phyloP scores from a whole-genome alignment of 116 monocot genomes.

The Trichopus zeylanicus region DNA sequence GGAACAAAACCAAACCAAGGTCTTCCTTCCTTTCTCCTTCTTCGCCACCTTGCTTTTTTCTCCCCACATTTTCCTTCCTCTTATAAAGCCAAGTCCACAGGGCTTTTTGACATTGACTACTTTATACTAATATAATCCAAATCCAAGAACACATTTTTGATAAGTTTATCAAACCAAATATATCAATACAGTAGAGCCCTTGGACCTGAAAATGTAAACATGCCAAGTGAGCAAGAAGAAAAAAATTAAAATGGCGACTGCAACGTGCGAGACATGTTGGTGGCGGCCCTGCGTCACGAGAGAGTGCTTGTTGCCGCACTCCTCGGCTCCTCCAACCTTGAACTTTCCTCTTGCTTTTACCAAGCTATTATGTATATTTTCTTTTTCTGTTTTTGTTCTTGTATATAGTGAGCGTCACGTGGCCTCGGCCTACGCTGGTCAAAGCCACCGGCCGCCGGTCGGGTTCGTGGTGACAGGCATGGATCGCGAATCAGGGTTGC shows the following conservation, averaged over 20 bases:
- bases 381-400: background rate
- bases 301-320: conserved; percentile 1
- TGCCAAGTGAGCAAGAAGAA: background rate
- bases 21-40: background rate
- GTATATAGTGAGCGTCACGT: too few relatives aligned
- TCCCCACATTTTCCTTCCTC: background rate
- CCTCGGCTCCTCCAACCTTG: background rate
- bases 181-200: background rate
- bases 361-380: background rate
- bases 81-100: background rate
- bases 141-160: background rate
- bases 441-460: too few relatives aligned
- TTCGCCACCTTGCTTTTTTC: background rate
- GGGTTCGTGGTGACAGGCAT: too few relatives aligned
- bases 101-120: background rate
- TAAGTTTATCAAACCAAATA: background rate
- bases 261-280: conserved; percentile 1
- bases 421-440: too few relatives aligned
- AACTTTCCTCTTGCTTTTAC: background rate
- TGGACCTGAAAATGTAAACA: background rate
- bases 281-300: background rate
- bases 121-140: background rate
- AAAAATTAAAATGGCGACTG: background rate
- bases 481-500: too few relatives aligned
- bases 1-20: background rate